Evolutionary conservation across 805 yeast genomes (phyloP).

Genomic region (Starmerella apis): DNA sequence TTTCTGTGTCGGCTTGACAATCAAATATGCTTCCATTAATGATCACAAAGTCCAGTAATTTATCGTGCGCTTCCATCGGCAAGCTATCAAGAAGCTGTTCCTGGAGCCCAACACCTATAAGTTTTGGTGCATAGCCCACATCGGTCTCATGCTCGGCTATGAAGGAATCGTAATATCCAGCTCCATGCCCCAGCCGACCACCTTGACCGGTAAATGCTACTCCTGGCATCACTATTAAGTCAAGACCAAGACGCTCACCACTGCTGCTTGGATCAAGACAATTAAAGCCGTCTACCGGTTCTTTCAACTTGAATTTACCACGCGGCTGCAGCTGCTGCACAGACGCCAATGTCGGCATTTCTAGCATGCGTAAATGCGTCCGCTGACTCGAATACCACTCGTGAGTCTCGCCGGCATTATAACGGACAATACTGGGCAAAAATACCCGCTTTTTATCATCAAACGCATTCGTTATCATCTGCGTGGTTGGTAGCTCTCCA

Average conservation of each 20-base stretch:
- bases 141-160: constrained; percentile 35
- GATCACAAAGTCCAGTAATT: constrained; percentile 46
- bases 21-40: constrained; percentile 30
- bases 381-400: constrained; percentile 28
- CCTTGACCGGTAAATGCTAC: constrained; percentile 55
- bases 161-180: constrained; percentile 81
- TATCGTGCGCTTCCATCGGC: constrained; percentile 57
- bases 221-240: constrained; percentile 73
- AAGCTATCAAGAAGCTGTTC: constrained; percentile 48
- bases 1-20: constrained; percentile 9
- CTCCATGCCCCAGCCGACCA: constrained; percentile 79
- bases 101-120: constrained; percentile 53
- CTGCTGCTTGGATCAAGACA: constrained; percentile 25
- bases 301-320: constrained; percentile 58
- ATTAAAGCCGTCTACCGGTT: constrained; percentile 42
- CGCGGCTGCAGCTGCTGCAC: constrained; percentile 46
- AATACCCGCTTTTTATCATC: constrained; percentile 36
- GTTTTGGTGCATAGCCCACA: constrained; percentile 21
- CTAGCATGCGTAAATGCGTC: constrained; percentile 47
- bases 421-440: constrained; percentile 34
- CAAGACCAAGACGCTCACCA: constrained; percentile 38
- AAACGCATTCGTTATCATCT: constrained; percentile 46
- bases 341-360: constrained; percentile 36
- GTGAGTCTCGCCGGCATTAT: constrained; percentile 7
- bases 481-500: constrained; percentile 55